Base-by-base conservation (phyloP, 2,329 filamentous ascomycete genomes). In the Epicoccum sorghinum region DNA sequence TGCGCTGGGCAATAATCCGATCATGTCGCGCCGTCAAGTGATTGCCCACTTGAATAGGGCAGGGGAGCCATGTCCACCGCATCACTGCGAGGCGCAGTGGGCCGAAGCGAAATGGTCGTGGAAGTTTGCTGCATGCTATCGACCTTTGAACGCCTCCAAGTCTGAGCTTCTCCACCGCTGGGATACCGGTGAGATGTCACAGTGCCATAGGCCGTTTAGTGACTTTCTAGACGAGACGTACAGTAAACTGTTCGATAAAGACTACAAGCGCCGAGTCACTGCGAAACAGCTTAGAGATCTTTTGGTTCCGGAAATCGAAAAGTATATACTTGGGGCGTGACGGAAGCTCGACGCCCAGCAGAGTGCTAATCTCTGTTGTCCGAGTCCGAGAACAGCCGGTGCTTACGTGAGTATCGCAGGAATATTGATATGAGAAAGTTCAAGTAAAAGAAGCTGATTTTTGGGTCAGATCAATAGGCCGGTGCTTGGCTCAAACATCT, bases 1-100 rank as follows among this genome's bases (percentile, higher is more conserved):
- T 12, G 61, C 61, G 3, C 36, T 66, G 2, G 48, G 52, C 2
- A 14, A 58, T 1, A 1, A 24, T 1, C 64, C 65, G 0, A 27
- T 14, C 4, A 48, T 59, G 46, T 61, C 53, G 3, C 42, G 22
- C 4, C 18, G 45, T 4, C 30, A 10, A 2, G 35, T 59, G 13
- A 33, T 35, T 7, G 37, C 37, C 3, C 7, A 36, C 5, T 5
- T 46, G 37, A 4, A 41, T 10, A n/a, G 18, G 29, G 3, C 8
- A 4, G 29, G 4, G n/a, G 22, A 9, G 6, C n/a, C 24, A 13
- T 32, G 43, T 18, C 44, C 44, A 1, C 12, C 24, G 14, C 13
- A 29, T 1, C 25, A 14, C 6, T 29, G 47, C 2, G 30, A 37
- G 4, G n/a, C n/a, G 5, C 3, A 9, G 1, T 47, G 49, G 49